Evolutionary conservation across 768 basidiomycete species (phyloP).

Genomic region (Hygrocybe punicea): DNA sequence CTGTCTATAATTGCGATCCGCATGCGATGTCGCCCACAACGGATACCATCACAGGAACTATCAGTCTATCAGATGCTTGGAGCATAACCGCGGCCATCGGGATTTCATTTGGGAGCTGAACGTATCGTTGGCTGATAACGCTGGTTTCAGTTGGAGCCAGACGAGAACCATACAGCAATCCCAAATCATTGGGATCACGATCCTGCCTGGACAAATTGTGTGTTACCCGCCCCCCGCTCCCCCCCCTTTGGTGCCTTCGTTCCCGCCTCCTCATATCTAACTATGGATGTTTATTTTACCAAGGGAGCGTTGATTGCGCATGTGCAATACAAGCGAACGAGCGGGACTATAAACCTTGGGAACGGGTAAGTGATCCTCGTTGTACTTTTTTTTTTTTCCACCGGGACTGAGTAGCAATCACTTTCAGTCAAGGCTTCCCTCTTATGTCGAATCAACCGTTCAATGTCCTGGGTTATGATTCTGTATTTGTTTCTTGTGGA

Average conservation of each 20-base stretch:
- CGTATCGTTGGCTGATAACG: not conserved
- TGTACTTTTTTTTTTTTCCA: too few species aligned
- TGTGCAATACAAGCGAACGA: not conserved
- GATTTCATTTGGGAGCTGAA: not conserved
- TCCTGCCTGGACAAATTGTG: not conserved
- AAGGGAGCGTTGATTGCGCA: not conserved
- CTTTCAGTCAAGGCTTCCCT: not conserved
- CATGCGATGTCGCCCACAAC: not conserved
- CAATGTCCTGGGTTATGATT: not conserved
- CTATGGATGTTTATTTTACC: not conserved
- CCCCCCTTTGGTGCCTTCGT: too few species aligned
- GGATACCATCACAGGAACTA: not conserved
- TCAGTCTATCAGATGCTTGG: not conserved
- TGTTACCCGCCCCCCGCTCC: too few species aligned
- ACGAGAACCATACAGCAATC: not conserved
- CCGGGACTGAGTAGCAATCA: too few species aligned
- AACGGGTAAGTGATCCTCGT: not conserved
- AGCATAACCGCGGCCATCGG: not conserved
- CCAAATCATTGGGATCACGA: not conserved
- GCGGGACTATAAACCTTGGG: not conserved
- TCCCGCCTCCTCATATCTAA: too few species aligned
- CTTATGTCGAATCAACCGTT: slow-evolving; percentile 2
- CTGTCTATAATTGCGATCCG: slow-evolving; percentile 1
- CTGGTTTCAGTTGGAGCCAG: not conserved
- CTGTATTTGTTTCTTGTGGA: not conserved